phyloP scores from a whole-genome alignment of 169 alveolate species.

The Eimeria acervulina region DNA sequence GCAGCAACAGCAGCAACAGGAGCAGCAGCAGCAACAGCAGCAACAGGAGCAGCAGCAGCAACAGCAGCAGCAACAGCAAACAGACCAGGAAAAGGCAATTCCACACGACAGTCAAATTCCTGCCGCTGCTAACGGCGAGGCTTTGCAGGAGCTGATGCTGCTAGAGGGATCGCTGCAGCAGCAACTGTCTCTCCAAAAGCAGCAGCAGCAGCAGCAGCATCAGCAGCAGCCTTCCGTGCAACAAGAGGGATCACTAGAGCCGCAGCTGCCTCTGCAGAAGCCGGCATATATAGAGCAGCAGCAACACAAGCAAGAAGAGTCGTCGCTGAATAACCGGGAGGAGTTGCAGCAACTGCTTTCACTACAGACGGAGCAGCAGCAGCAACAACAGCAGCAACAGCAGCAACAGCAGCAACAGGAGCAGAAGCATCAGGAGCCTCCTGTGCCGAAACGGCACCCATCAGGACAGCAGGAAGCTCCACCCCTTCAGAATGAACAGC shows the following conservation, averaged over 20 bases:
- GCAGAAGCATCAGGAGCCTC: too few species aligned
- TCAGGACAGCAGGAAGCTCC: not conserved
- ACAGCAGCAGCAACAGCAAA: constrained; percentile 7
- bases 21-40: not conserved
- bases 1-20: not conserved
- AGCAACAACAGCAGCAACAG: constrained; percentile 14
- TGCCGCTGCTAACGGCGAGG: not conserved
- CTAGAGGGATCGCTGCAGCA: constrained; percentile 34
- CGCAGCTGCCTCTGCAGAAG: constrained; percentile 11
- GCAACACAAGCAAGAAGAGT: not conserved
- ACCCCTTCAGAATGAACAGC: not conserved
- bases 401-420: not conserved
- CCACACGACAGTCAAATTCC: not conserved
- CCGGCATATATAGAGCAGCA: not conserved
- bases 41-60: not conserved
- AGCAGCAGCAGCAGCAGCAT: constrained; percentile 21
- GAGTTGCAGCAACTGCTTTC: not conserved
- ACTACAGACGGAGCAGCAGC: too few species aligned
- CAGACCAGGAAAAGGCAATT: not conserved
- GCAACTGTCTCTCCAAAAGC: constrained; percentile 1
- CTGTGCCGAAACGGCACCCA: not conserved
- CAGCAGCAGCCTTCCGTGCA: not conserved
- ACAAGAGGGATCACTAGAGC: constrained; percentile 7
- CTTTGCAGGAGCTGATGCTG: not conserved
- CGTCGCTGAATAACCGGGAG: not conserved